Conservation (phyloP, 176 grass and related monocot species). For the Cymbopogon citratus region DNA sequence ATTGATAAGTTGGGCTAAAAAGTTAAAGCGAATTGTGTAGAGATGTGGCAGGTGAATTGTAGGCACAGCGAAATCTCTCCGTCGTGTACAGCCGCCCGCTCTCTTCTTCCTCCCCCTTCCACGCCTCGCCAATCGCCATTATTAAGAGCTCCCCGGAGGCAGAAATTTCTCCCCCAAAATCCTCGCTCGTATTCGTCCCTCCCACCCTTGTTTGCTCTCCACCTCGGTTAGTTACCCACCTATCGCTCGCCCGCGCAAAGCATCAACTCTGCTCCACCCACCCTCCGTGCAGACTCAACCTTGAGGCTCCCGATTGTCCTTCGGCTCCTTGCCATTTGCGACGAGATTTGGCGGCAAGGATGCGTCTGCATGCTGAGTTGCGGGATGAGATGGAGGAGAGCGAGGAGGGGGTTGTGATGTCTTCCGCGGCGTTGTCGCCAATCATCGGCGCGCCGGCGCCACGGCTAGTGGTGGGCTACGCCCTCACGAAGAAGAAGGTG, state of each 20-base stretch:
- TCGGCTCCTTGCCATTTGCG: constrained; percentile 10
- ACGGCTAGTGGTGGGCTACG: constrained; percentile 72
- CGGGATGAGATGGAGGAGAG: constrained; percentile 19
- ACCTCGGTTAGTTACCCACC: neutral
- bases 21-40: too few species aligned
- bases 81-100: constrained; percentile 50
- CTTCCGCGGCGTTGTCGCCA: constrained; percentile 23
- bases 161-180: neutral
- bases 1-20: too few species aligned
- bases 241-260: neutral
- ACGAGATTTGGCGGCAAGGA: constrained; percentile 31
- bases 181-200: neutral
- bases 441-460: constrained; percentile 9
- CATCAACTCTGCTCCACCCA: constrained; percentile 8
- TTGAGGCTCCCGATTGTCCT: constrained; percentile 9
- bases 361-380: constrained; percentile 52
- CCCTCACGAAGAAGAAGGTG: constrained; percentile 94
- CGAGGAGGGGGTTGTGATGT: constrained; percentile 22
- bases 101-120: constrained; percentile 21
- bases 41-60: constrained; percentile 1
- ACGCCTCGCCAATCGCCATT: constrained; percentile 33
- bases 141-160: neutral
- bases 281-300: neutral
- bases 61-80: neutral
- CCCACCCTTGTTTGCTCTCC: neutral